These are phyloP conservation scores for Clohesyomyces aquaticus DNA, from an alignment of 495 filamentous ascomycete species.

Conservation along the genomic window DNA sequence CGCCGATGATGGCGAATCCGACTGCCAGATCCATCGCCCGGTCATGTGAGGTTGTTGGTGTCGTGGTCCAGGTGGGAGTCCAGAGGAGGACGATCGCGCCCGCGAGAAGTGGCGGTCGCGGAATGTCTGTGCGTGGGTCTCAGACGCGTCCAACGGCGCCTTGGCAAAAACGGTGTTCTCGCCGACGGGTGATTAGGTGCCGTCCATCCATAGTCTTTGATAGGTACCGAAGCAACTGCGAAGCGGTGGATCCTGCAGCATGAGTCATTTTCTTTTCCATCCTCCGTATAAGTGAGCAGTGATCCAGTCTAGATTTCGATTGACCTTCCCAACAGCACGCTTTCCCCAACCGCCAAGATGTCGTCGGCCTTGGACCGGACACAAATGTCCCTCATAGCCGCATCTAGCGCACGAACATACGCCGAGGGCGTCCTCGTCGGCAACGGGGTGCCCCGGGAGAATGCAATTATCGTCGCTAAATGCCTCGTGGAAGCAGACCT, in stretches of 20 bases:
- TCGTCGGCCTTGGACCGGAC: neutral
- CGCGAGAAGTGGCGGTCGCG: too few species aligned
- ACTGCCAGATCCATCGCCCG: slow-evolving; percentile 11
- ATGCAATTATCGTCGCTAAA: slow-evolving; percentile 63
- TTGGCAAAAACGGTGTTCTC: too few species aligned
- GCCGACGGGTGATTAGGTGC: too few species aligned
- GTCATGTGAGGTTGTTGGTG: neutral
- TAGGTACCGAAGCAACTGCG: too few species aligned
- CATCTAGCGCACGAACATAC: slow-evolving; percentile 46
- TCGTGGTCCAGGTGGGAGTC: too few species aligned
- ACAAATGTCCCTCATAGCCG: slow-evolving; percentile 13
- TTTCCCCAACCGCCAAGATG: neutral
- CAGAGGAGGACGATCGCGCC: too few species aligned
- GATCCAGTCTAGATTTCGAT: neutral
- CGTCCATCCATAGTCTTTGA: too few species aligned
- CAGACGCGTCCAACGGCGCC: too few species aligned
- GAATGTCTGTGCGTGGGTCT: too few species aligned
- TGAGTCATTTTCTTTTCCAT: too few species aligned
- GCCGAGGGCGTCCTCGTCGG: slow-evolving; percentile 55
- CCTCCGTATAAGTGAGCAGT: too few species aligned
- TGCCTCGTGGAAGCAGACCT: slow-evolving; percentile 74
- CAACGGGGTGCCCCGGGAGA: slow-evolving; percentile 59
- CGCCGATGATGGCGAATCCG: slow-evolving; percentile 12
- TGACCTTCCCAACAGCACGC: neutral
- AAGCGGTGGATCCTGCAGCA: too few species aligned